Evolutionary conservation across 1,284 basidiomycete species (phyloP).

Genomic region (Coniferiporia sulphurascens): DNA sequence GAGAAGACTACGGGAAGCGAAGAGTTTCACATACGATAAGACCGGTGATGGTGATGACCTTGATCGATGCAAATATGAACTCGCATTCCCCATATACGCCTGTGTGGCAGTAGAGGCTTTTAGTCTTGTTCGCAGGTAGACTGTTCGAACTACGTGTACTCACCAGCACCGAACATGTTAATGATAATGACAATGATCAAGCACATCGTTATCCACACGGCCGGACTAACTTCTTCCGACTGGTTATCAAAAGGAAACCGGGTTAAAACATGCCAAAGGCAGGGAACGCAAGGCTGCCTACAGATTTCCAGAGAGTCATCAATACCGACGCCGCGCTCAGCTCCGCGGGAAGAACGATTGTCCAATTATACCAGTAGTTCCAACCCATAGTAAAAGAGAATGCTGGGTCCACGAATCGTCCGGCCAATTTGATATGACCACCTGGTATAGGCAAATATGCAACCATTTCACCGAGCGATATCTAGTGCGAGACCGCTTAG

Average conservation of each 20-base stretch:
- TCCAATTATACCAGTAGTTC: slow-evolving; percentile 81
- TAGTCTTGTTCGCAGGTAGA: background rate
- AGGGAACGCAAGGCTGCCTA: background rate
- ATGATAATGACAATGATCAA: slow-evolving; percentile 69
- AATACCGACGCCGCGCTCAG: slow-evolving; percentile 72
- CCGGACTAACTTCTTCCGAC: slow-evolving; percentile 48
- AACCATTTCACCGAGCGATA: slow-evolving; percentile 58
- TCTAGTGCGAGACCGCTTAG: slow-evolving; percentile 28
- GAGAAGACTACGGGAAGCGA: background rate
- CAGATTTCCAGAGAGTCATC: slow-evolving; percentile 64
- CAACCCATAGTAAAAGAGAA: slow-evolving; percentile 81
- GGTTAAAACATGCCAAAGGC: background rate
- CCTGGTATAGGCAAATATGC: slow-evolving; percentile 67
- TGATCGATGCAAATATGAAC: slow-evolving; percentile 74
- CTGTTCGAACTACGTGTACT: slow-evolving; percentile 18
- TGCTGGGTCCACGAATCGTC: slow-evolving; percentile 76
- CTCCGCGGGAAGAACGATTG: slow-evolving; percentile 70
- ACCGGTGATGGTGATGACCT: slow-evolving; percentile 71
- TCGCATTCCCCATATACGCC: slow-evolving; percentile 70
- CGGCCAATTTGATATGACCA: slow-evolving; percentile 76
- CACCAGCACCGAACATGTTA: slow-evolving; percentile 73
- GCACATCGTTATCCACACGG: slow-evolving; percentile 74
- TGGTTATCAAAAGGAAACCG: slow-evolving; percentile 10
- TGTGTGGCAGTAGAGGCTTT: slow-evolving; percentile 24
- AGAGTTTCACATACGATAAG: slow-evolving; percentile 48